phyloP scores from a whole-genome alignment of 208 protist species.

The Leishmania lainsoni region DNA sequence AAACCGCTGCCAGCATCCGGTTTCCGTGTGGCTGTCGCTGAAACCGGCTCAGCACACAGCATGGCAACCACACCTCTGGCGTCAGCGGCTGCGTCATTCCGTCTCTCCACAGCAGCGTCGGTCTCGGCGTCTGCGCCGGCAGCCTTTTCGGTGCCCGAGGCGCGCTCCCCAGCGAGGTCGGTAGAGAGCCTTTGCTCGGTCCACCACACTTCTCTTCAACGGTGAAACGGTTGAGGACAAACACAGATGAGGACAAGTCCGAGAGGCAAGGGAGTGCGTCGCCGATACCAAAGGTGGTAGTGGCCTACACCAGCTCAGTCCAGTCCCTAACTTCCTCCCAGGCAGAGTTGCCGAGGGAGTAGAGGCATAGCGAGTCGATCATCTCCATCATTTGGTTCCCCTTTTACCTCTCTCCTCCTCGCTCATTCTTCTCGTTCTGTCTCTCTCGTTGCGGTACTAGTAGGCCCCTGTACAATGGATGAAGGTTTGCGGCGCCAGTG shows the following conservation, averaged over 20 bases:
- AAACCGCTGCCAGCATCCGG: not conserved
- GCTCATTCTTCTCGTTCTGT: not conserved
- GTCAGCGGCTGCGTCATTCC: not conserved
- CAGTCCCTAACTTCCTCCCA: not conserved
- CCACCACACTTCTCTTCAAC: not conserved
- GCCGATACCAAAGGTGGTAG: not conserved
- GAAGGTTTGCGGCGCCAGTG: not conserved
- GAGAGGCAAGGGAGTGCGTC: not conserved
- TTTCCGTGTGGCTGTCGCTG: not conserved
- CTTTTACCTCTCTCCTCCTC: not conserved
- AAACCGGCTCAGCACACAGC: not conserved
- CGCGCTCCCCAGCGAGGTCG: not conserved
- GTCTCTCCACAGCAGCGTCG: not conserved
- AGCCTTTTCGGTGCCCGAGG: not conserved
- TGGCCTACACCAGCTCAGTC: too few relatives aligned
- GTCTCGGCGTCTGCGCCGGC: not conserved
- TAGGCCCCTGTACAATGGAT: not conserved
- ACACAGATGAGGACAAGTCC: not conserved
- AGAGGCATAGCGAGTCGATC: not conserved
- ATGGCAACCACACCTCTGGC: not conserved
- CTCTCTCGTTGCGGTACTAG: not conserved
- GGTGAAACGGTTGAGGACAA: not conserved
- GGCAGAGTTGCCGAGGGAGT: not conserved
- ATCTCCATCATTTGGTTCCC: not conserved
- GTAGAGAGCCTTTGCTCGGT: not conserved